Evolutionary conservation across 169 alveolate species (phyloP).

Genomic region (Plasmodium adleri): DNA sequence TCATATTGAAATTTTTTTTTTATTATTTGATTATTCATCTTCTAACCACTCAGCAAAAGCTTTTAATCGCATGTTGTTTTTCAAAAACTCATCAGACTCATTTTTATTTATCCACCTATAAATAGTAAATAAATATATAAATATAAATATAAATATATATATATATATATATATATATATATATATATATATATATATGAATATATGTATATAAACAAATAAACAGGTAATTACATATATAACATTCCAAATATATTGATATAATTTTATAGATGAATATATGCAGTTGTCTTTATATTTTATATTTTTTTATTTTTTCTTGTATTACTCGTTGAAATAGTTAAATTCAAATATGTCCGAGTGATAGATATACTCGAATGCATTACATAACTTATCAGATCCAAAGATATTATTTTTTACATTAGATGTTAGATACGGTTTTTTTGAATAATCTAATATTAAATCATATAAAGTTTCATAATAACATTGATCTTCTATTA

Average conservation of each 20-base stretch:
- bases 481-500: slow-evolving; percentile 58
- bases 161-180: neutral
- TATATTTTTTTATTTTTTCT: neutral
- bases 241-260: neutral
- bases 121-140: slow-evolving; percentile 1
- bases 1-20: neutral
- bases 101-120: slow-evolving; percentile 60
- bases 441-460: slow-evolving; percentile 56
- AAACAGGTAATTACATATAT: neutral
- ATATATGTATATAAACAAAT: neutral
- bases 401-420: slow-evolving; percentile 54
- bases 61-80: slow-evolving; percentile 52
- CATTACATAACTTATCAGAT: slow-evolving; percentile 31
- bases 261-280: neutral
- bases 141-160: slow-evolving; percentile 1
- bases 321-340: slow-evolving; percentile 55
- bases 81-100: slow-evolving; percentile 43
- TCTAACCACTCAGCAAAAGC: slow-evolving; percentile 76
- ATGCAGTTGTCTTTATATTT: neutral
- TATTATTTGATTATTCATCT: slow-evolving; percentile 24
- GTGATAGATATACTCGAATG: slow-evolving; percentile 65
- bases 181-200: slow-evolving; percentile 3
- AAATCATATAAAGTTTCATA: slow-evolving; percentile 64
- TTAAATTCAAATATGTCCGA: slow-evolving; percentile 72
- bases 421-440: slow-evolving; percentile 15